Evolutionary conservation across 2,329 filamentous ascomycete species (phyloP).

Genomic region (Nakataea oryzae): DNA sequence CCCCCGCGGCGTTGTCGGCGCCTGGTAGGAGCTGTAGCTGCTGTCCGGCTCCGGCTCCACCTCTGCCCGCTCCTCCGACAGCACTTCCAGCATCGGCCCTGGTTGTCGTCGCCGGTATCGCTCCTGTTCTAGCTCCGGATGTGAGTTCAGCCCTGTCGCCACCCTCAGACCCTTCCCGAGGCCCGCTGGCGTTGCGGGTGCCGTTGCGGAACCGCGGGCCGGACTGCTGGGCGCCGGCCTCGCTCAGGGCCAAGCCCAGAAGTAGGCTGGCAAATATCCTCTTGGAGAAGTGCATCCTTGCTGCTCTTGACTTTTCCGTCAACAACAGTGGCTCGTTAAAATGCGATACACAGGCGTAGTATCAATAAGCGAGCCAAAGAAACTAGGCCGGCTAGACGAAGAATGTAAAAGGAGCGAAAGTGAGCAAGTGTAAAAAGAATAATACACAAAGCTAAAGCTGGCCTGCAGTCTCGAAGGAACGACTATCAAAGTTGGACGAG

Average conservation of each 20-base stretch:
- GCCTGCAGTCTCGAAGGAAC: constrained; percentile 1
- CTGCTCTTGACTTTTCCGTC: background rate
- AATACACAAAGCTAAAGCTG: background rate
- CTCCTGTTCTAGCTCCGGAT: background rate
- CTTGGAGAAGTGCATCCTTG: background rate
- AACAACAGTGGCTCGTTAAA: background rate
- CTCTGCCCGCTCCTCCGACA: too few relatives aligned
- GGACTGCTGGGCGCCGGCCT: background rate
- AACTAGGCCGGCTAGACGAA: background rate
- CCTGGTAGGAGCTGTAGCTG: background rate
- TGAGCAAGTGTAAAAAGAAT: background rate
- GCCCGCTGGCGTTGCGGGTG: background rate
- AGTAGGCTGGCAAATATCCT: background rate
- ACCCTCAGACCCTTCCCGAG: background rate
- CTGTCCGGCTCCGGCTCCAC: background rate
- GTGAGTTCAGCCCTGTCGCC: background rate
- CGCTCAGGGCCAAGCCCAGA: background rate
- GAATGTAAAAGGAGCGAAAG: background rate
- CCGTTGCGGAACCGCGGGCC: background rate
- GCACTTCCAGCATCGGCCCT: background rate
- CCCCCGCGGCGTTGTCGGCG: background rate
- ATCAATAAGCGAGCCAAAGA: background rate
- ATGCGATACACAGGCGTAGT: background rate
- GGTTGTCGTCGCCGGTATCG: background rate
- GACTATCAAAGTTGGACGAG: constrained; percentile 1